Percentiles rank a stretch among this genome's conserved stretches.
These are phyloP conservation scores for Gynandropsis gynandra DNA, from an alignment of 345 rosid genomes.

Conservation along the genomic window DNA sequence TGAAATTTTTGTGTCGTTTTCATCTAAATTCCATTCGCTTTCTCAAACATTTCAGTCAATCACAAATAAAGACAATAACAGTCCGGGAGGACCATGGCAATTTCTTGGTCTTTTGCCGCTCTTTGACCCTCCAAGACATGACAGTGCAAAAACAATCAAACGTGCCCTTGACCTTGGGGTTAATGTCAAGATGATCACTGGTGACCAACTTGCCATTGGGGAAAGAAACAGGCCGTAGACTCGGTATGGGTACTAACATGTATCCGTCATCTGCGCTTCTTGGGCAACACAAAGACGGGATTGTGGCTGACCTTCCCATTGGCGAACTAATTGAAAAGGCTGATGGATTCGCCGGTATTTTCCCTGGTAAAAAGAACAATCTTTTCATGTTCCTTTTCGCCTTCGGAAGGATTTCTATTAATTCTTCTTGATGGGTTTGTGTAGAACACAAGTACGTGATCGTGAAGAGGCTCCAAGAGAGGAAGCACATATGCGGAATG, in stretches of 20 bases:
- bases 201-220: slow-evolving; percentile 88
- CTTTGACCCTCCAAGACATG: too few relatives aligned
- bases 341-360: too few relatives aligned
- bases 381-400: too few relatives aligned
- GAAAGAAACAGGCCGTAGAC: slow-evolving; percentile 91
- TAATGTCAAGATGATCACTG: slow-evolving; percentile 93
- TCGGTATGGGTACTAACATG: too few relatives aligned
- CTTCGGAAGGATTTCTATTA: background rate
- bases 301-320: too few relatives aligned
- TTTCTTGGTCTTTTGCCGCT: slow-evolving; percentile 82
- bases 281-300: too few relatives aligned
- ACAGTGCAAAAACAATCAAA: slow-evolving; percentile 83
- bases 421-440: slow-evolving; percentile 3
- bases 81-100: slow-evolving; percentile 78
- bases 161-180: slow-evolving; percentile 87
- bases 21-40: background rate
- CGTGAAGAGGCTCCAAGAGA: slow-evolving; percentile 74
- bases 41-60: slow-evolving; percentile 36
- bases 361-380: too few relatives aligned
- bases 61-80: slow-evolving; percentile 51
- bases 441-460: slow-evolving; percentile 92
- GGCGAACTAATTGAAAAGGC: too few relatives aligned
- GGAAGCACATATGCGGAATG: slow-evolving; percentile 93
- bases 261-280: too few relatives aligned
- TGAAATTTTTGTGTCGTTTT: slow-evolving; percentile 12